phyloP scores from a whole-genome alignment of 148 eudicot species.

The Rhododendron griersonianum region DNA sequence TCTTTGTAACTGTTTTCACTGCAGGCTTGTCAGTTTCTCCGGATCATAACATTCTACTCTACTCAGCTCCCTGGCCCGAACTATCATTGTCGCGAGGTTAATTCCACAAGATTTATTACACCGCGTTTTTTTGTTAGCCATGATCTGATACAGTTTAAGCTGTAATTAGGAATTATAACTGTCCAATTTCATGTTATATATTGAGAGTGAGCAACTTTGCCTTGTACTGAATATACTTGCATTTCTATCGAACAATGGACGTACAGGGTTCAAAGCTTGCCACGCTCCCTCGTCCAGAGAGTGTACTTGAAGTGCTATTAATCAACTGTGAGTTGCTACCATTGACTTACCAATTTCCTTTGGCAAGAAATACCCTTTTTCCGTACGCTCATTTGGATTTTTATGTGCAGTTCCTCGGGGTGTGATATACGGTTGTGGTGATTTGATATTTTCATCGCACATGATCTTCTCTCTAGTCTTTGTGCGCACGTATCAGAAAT shows the following conservation, averaged over 20 bases:
- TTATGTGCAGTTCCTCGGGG: constrained; percentile 76
- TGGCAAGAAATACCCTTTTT: neutral
- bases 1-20: constrained; percentile 3
- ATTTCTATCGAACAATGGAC: neutral
- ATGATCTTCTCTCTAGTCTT: constrained; percentile 92
- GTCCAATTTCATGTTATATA: neutral
- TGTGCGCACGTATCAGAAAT: constrained; percentile 89
- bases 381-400: constrained; percentile 11
- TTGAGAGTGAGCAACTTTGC: neutral
- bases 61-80: constrained; percentile 96
- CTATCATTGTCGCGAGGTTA: constrained; percentile 96
- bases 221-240: neutral
- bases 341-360: neutral
- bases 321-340: constrained; percentile 50
- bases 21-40: constrained; percentile 84
- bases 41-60: constrained; percentile 82
- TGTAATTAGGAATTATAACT: no score
- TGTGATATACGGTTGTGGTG: constrained; percentile 92
- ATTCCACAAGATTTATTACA: neutral
- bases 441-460: constrained; percentile 94
- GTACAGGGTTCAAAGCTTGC: constrained; percentile 84
- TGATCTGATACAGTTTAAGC: neutral
- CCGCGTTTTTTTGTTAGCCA: neutral
- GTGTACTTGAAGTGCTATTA: constrained; percentile 46
- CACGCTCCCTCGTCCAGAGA: constrained; percentile 66